Evolutionary conservation across 1,139 yeast genomes (phyloP).

Genomic region (Blastobotrys niveus): DNA sequence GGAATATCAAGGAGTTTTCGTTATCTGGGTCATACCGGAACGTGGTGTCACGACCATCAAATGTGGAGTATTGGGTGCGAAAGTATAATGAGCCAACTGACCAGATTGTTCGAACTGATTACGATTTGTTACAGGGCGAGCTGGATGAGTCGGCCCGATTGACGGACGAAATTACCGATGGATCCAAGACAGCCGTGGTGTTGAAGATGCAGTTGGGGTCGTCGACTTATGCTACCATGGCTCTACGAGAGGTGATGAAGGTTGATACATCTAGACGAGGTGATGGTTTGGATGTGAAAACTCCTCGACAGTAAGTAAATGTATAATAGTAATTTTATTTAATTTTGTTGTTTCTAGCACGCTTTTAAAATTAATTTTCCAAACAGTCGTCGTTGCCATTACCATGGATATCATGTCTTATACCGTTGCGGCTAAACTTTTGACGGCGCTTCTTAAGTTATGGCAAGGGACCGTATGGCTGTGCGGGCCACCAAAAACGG

Average conservation of each 20-base stretch:
- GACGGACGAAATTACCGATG: slow-evolving; percentile 34
- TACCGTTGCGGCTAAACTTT: no score
- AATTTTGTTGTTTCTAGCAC: no score
- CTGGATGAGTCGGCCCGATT: slow-evolving; percentile 28
- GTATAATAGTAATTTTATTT: no score
- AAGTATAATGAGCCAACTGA: slow-evolving; percentile 58
- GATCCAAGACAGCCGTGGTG: slow-evolving; percentile 61
- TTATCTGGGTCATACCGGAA: slow-evolving; percentile 85
- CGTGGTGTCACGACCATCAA: slow-evolving; percentile 61
- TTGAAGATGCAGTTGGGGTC: slow-evolving; percentile 74
- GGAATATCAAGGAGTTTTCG: slow-evolving; percentile 83
- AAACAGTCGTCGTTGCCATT: no score
- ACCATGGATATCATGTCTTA: no score
- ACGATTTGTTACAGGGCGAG: slow-evolving; percentile 53
- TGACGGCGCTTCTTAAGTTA: no score
- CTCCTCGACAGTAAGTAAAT: no score
- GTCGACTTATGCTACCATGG: slow-evolving; percentile 97
- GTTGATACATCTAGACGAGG: slow-evolving; percentile 69
- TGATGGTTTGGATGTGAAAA: slow-evolving; percentile 31
- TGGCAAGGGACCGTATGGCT: no score
- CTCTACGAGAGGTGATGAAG: slow-evolving; percentile 84
- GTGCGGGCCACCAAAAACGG: no score
- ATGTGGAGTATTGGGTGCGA: slow-evolving; percentile 58
- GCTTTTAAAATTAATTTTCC: no score
- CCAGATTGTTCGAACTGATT: slow-evolving; percentile 75